Conservation (phyloP, 805 yeast genomes). For the Schizosaccharomyces osmophilus region DNA sequence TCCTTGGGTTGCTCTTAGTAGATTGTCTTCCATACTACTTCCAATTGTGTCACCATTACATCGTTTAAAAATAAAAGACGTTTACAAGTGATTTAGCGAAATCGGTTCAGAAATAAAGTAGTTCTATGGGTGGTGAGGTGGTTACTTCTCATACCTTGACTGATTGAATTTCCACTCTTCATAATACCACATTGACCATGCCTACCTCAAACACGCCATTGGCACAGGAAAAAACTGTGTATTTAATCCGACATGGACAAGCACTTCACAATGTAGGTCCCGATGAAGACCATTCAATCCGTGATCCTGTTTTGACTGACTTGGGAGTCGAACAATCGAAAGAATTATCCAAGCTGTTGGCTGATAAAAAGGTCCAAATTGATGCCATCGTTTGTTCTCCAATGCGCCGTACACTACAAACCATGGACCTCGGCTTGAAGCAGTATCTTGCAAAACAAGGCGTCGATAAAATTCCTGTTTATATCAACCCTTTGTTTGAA, state of each 20-base stretch:
- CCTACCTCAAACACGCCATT: neutral
- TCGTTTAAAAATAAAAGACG: too few species aligned
- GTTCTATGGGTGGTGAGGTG: too few species aligned
- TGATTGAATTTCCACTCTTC: too few species aligned
- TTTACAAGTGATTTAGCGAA: too few species aligned
- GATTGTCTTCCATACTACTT: neutral
- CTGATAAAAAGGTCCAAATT: neutral
- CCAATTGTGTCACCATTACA: neutral
- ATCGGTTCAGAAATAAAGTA: neutral
- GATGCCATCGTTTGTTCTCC: neutral
- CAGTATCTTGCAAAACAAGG: neutral
- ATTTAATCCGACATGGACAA: neutral
- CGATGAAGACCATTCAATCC: neutral
- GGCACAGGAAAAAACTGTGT: neutral
- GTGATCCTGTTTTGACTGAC: neutral
- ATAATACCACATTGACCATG: neutral
- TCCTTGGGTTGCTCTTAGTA: neutral
- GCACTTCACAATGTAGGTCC: neutral
- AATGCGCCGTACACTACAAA: neutral
- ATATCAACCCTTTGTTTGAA: neutral
- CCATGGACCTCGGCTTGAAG: neutral
- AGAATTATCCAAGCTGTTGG: neutral
- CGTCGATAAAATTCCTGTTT: neutral
- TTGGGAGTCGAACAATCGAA: neutral
- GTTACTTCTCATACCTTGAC: too few species aligned